phyloP scores from a whole-genome alignment of 768 basidiomycete genomes.

The Udeniomyces megalosporus region DNA sequence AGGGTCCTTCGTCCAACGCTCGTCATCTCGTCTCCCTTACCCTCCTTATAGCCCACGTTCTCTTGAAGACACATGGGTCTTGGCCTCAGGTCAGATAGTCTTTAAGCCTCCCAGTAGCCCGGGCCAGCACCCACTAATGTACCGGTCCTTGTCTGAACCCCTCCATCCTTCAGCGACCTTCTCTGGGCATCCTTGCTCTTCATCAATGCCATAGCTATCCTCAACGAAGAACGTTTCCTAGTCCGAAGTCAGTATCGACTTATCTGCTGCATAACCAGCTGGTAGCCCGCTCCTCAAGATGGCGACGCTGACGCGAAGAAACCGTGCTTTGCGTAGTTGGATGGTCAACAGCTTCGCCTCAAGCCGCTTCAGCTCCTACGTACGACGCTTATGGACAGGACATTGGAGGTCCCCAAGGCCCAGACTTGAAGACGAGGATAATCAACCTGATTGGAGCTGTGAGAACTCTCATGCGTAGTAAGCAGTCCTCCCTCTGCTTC shows the following conservation, averaged over 20 bases:
- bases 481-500: slow-evolving; percentile 32
- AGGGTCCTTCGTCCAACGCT: too few relatives aligned
- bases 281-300: not conserved
- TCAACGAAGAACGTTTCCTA: slow-evolving; percentile 92
- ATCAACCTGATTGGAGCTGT: slow-evolving; percentile 90
- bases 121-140: too few relatives aligned
- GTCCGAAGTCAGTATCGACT: slow-evolving; percentile 52
- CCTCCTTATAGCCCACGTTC: not conserved
- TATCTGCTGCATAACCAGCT: not conserved
- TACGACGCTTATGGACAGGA: slow-evolving; percentile 17
- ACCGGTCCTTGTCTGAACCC: too few relatives aligned
- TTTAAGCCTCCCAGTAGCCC: too few relatives aligned
- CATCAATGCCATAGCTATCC: slow-evolving; percentile 84
- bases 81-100: not conserved
- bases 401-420: slow-evolving; percentile 35
- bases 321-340: too few relatives aligned
- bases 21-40: too few relatives aligned
- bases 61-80: not conserved
- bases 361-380: slow-evolving; percentile 18
- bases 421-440: slow-evolving; percentile 61
- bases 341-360: slow-evolving; percentile 42
- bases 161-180: slow-evolving; percentile 27
- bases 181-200: slow-evolving; percentile 74
- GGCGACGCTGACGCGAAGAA: too few relatives aligned
- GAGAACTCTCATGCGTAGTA: slow-evolving; percentile 91